These are phyloP conservation scores for Patellifolia procumbens DNA, from an alignment of 179 eudicot species.

Conservation along the genomic window DNA sequence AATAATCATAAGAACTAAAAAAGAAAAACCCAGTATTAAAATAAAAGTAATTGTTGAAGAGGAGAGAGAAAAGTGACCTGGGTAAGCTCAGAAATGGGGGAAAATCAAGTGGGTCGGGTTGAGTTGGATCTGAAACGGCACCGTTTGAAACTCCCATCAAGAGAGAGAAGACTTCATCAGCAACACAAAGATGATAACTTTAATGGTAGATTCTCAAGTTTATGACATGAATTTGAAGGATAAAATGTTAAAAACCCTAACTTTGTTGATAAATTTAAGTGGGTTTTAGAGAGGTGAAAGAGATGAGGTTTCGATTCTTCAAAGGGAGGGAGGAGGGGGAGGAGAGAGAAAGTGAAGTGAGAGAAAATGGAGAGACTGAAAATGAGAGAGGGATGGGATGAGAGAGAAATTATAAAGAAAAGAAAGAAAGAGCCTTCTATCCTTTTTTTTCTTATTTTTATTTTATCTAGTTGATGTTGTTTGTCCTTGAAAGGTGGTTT, in stretches of 20 bases:
- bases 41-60: background rate
- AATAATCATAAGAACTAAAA: background rate
- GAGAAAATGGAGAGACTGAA: conserved; percentile 23
- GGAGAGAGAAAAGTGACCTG: conserved; percentile 28
- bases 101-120: conserved; percentile 12
- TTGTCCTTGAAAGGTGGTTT: conserved; percentile 26
- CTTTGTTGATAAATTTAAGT: background rate
- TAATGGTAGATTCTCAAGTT: conserved; percentile 1
- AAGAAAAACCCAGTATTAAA: background rate
- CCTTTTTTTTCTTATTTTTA: background rate
- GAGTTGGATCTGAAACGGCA: conserved; percentile 40
- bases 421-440: conserved; percentile 17
- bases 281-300: conserved; percentile 14
- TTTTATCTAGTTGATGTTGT: conserved; percentile 18
- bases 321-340: conserved; percentile 18
- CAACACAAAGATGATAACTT: conserved; percentile 18
- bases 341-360: background rate
- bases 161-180: background rate
- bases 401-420: conserved; percentile 10
- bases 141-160: conserved; percentile 15
- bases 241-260: conserved; percentile 33
- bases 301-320: conserved; percentile 27
- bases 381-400: conserved; percentile 6
- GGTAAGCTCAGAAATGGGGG: conserved; percentile 23
- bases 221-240: conserved; percentile 5